Evolutionary conservation across 345 rosid genomes (phyloP).

Genomic region (Boechera stricta): DNA sequence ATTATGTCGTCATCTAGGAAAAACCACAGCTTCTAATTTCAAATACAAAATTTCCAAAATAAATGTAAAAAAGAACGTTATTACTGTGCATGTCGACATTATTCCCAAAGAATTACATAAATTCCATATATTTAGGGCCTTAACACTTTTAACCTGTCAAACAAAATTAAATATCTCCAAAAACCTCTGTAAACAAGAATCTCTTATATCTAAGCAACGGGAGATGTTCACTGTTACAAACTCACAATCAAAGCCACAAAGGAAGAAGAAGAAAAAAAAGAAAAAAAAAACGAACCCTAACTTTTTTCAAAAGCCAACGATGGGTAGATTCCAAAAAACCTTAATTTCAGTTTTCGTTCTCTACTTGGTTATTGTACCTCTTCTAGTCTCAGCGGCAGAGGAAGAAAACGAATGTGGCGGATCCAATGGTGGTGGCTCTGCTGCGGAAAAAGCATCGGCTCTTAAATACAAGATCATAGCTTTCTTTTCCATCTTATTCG

Average conservation of each 20-base stretch:
- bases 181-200: constrained; percentile 18
- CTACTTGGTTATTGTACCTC: constrained; percentile 24
- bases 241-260: background rate
- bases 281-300: constrained; percentile 17
- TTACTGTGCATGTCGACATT: constrained; percentile 39
- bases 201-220: constrained; percentile 8
- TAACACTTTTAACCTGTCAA: background rate
- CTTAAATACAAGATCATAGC: constrained; percentile 54
- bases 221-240: constrained; percentile 36
- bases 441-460: constrained; percentile 34
- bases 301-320: constrained; percentile 28
- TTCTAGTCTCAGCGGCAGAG: constrained; percentile 27
- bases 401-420: constrained; percentile 34
- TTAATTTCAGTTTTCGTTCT: constrained; percentile 8
- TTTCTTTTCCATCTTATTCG: constrained; percentile 58
- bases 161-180: background rate
- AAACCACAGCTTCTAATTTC: background rate
- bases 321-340: constrained; percentile 29
- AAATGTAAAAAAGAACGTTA: background rate
- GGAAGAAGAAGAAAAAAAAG: background rate
- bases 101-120: background rate
- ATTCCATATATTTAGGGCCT: constrained; percentile 4
- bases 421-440: constrained; percentile 27
- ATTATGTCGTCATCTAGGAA: constrained; percentile 38
- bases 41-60: background rate